Evolutionary conservation across 2,329 filamentous ascomycete genomes (phyloP).

Genomic region (Pseudocercospora crystallina): DNA sequence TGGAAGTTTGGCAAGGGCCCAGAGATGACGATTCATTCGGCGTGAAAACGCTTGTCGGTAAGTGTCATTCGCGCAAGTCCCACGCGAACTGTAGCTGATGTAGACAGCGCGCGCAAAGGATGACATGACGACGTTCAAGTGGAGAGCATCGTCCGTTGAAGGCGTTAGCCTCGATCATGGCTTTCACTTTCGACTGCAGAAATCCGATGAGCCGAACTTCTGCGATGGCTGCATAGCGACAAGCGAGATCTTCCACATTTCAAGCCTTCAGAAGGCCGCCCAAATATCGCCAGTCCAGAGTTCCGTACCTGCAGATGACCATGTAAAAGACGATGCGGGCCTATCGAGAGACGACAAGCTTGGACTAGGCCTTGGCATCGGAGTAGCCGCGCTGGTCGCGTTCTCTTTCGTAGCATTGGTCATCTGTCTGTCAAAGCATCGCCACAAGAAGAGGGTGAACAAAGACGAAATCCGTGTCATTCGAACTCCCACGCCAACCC

Average conservation of each 20-base stretch:
- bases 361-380: slow-evolving; percentile 6
- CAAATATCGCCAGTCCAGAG: too few species aligned
- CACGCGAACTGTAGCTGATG: neutral
- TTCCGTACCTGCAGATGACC: neutral
- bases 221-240: slow-evolving; percentile 15
- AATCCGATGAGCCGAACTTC: slow-evolving; percentile 18
- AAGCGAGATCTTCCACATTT: slow-evolving; percentile 9
- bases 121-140: slow-evolving; percentile 10
- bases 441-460: neutral
- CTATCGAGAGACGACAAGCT: slow-evolving; percentile 7
- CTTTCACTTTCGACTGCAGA: slow-evolving; percentile 21
- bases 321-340: slow-evolving; percentile 1
- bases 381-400: slow-evolving; percentile 4
- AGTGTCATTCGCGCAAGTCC: neutral
- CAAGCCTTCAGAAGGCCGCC: neutral
- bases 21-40: slow-evolving; percentile 10
- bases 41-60: slow-evolving; percentile 7
- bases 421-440: neutral
- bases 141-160: slow-evolving; percentile 13
- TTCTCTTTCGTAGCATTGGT: slow-evolving; percentile 1
- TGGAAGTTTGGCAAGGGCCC: slow-evolving; percentile 17
- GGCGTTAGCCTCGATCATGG: neutral
- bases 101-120: neutral
- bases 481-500: too few species aligned
- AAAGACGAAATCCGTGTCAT: neutral